Percentiles rank a stretch among this genome's conserved stretches.
Evolutionary conservation across 2,329 filamentous ascomycete genomes (phyloP).

Genomic region (Microdochium bolleyi): DNA sequence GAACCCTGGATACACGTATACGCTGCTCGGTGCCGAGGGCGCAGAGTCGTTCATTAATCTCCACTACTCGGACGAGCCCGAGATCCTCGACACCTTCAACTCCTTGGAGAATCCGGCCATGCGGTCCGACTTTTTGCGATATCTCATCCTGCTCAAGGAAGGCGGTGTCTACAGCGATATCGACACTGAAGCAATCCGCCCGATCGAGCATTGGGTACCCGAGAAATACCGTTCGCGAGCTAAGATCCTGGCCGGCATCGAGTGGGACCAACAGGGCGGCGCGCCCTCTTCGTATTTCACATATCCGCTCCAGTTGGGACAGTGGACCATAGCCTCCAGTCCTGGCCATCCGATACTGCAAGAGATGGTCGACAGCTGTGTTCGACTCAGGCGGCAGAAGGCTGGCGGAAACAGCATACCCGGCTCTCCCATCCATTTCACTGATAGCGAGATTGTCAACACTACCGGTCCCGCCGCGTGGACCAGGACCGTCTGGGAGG

Average conservation of each 20-base stretch:
- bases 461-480: conserved; percentile 3
- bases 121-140: conserved; percentile 7
- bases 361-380: conserved; percentile 1
- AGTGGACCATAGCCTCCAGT: conserved; percentile 5
- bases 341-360: conserved; percentile 2
- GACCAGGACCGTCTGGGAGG: conserved; percentile 2
- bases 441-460: conserved; percentile 3
- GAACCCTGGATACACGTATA: conserved; percentile 8
- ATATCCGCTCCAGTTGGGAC: conserved; percentile 4
- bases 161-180: conserved; percentile 6
- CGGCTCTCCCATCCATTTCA: background rate
- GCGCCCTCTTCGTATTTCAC: background rate
- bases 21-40: conserved; percentile 3
- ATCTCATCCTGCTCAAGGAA: conserved; percentile 4
- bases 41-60: conserved; percentile 2
- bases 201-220: conserved; percentile 5
- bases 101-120: conserved; percentile 5
- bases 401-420: background rate
- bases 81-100: conserved; percentile 3
- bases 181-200: conserved; percentile 1
- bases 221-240: background rate
- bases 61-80: conserved; percentile 1
- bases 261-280: conserved; percentile 3
- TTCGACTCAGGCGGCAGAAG: background rate
- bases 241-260: conserved; percentile 3